These are phyloP conservation scores for Aspergillus leporis DNA, from an alignment of 495 filamentous ascomycete genomes.

Conservation along the genomic window DNA sequence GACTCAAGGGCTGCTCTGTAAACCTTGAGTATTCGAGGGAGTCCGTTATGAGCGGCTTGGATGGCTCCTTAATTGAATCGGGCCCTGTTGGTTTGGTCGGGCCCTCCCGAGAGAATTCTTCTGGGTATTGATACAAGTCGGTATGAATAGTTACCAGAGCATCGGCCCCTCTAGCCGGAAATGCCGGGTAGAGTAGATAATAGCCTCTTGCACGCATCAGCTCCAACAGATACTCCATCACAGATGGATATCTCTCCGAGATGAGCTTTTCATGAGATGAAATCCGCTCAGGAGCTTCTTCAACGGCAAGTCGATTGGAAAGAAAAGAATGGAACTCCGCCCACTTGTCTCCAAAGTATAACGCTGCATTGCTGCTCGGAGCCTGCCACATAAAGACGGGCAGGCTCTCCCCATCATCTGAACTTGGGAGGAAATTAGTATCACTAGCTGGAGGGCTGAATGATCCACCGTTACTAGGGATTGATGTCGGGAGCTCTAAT, in stretches of 20 bases:
- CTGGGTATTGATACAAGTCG: slow-evolving; percentile 68
- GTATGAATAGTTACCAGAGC: slow-evolving; percentile 67
- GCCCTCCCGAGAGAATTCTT: slow-evolving; percentile 50
- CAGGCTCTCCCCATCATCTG: slow-evolving; percentile 24
- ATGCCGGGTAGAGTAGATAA: slow-evolving; percentile 70
- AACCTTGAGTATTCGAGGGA: slow-evolving; percentile 6
- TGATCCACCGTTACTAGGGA: slow-evolving; percentile 53
- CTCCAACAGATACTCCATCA: slow-evolving; percentile 74
- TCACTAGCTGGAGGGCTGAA: slow-evolving; percentile 51
- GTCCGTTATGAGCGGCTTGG: slow-evolving; percentile 9
- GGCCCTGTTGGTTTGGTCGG: background rate
- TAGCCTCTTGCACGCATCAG: slow-evolving; percentile 72
- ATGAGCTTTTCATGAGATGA: slow-evolving; percentile 34
- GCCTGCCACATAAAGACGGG: slow-evolving; percentile 78
- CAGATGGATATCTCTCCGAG: slow-evolving; percentile 67
- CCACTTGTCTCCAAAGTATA: slow-evolving; percentile 85
- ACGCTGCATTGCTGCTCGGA: slow-evolving; percentile 73
- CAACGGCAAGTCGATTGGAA: slow-evolving; percentile 52
- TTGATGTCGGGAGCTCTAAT: slow-evolving; percentile 66
- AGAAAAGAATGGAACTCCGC: slow-evolving; percentile 75
- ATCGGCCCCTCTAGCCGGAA: slow-evolving; percentile 38
- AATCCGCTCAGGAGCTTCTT: slow-evolving; percentile 36
- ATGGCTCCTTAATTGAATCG: slow-evolving; percentile 11
- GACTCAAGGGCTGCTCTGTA: slow-evolving; percentile 24
- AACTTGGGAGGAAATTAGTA: background rate